Conservation (phyloP, 148 eudicot genomes). For the Fallopia convolvulus region DNA sequence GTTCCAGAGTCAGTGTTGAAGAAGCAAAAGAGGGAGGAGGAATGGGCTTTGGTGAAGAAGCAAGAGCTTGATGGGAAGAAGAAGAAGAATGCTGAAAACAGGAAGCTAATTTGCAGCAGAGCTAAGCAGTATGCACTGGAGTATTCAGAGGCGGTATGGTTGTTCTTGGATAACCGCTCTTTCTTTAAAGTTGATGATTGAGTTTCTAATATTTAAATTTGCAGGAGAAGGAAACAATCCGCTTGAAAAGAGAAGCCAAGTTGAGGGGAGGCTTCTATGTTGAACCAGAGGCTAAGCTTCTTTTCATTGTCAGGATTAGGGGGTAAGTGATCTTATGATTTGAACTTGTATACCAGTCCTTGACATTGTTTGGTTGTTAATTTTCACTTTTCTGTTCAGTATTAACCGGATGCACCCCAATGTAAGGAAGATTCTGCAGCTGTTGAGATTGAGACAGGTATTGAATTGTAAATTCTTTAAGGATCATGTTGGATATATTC, state of each 20-base stretch:
- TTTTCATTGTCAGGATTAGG: slow-evolving; percentile 55
- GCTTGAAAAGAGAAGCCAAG: slow-evolving; percentile 56
- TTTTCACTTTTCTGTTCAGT: slow-evolving; percentile 24
- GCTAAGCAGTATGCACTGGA: slow-evolving; percentile 61
- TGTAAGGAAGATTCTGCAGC: slow-evolving; percentile 13
- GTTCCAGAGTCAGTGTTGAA: slow-evolving; percentile 82
- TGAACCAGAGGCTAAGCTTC: slow-evolving; percentile 62
- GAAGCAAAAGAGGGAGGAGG: slow-evolving; percentile 72
- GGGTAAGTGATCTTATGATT: slow-evolving; percentile 29
- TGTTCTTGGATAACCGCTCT: neutral
- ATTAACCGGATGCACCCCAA: slow-evolving; percentile 75
- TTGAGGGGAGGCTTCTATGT: slow-evolving; percentile 63
- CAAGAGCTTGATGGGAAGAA: slow-evolving; percentile 37
- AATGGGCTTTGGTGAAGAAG: slow-evolving; percentile 61
- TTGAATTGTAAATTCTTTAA: neutral
- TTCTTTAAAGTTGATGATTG: neutral
- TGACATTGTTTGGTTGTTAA: neutral
- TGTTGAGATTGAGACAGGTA: slow-evolving; percentile 15
- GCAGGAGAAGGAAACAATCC: slow-evolving; percentile 48
- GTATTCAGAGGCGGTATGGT: slow-evolving; percentile 45
- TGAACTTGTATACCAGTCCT: neutral
- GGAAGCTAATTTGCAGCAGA: slow-evolving; percentile 58
- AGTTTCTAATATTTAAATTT: neutral
- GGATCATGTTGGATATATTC: neutral
- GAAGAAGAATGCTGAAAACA: slow-evolving; percentile 53